Evolutionary conservation across 257 asterid species (phyloP), one percentile per base, ranked within the genome.

Genomic region (Nicotiana attenuata): DNA sequence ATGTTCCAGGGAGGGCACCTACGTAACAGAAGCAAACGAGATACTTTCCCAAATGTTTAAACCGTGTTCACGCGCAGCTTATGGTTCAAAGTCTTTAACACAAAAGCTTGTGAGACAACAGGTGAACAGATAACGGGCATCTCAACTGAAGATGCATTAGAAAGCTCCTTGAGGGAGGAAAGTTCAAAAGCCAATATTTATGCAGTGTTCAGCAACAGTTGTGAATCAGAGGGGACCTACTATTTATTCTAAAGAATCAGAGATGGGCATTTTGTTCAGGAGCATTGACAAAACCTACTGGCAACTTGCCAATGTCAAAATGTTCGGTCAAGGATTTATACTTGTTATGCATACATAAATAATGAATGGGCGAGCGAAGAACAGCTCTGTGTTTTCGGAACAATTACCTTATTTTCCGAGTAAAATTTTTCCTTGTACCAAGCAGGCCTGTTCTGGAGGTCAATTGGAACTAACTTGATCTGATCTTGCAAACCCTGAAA

Each of bases 1-100:
- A 84, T 92, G 94, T 85, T 92, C 94, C 83, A 90, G 76, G 19
- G 93, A 69, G 14, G 97, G 97, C 64, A 92, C 92, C 97, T 92
- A 11, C 13, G 64, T n/a, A n/a, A n/a, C 2, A 11, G 38, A 50
- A 9, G 15, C 45, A 11, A n/a, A n/a, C n/a, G n/a, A n/a, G n/a
- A n/a, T n/a, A n/a, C n/a, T n/a, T n/a, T n/a, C n/a, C n/a, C n/a
- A n/a, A n/a, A n/a, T n/a, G n/a, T n/a, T n/a, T n/a, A n/a, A n/a
- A n/a, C n/a, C n/a, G n/a, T n/a, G n/a, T n/a, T n/a, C n/a, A n/a
- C n/a, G n/a, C n/a, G n/a, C n/a, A n/a, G n/a, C n/a, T n/a, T n/a
- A n/a, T n/a, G n/a, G n/a, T n/a, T n/a, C n/a, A n/a, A n/a, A n/a
- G n/a, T n/a, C n/a, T n/a, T n/a, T n/a, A n/a, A n/a, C n/a, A n/a